Evolutionary conservation across 2,329 filamentous ascomycete genomes (phyloP).

Genomic region (Corynespora cassiicola): DNA sequence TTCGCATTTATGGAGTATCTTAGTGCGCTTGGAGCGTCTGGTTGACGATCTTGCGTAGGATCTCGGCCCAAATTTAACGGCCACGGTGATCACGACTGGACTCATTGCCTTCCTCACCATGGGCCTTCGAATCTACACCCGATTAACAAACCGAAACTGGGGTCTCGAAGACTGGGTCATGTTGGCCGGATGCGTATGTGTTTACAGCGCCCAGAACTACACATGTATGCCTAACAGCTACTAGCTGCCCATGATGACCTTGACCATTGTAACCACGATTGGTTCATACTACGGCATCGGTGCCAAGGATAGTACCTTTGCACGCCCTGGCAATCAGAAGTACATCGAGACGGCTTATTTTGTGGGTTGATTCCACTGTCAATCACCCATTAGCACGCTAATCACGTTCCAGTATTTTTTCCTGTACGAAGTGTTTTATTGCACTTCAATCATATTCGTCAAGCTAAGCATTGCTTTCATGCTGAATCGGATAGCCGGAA

Average conservation of each 20-base stretch:
- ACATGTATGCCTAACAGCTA: conserved; percentile 1
- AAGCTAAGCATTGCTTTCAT: conserved; percentile 47
- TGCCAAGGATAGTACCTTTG: conserved; percentile 28
- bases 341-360: conserved; percentile 18
- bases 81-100: conserved; percentile 21
- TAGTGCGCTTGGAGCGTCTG: not conserved
- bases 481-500: conserved; percentile 42
- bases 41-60: conserved; percentile 8
- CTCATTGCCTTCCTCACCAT: conserved; percentile 20
- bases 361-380: conserved; percentile 22
- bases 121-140: conserved; percentile 22
- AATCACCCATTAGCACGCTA: conserved; percentile 1
- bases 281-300: conserved; percentile 41
- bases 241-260: conserved; percentile 30
- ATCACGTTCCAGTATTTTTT: conserved; percentile 40
- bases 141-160: conserved; percentile 24
- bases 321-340: conserved; percentile 16
- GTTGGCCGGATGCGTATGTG: conserved; percentile 16
- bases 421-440: conserved; percentile 46
- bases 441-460: conserved; percentile 42
- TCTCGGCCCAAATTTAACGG: conserved; percentile 22
- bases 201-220: conserved; percentile 7
- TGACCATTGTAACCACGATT: conserved; percentile 32
- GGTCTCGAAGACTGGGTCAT: conserved; percentile 41
- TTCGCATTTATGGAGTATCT: conserved; percentile 3